These are phyloP conservation scores for Solanum pimpinellifolium DNA, from an alignment of 257 asterid species.

Conservation along the genomic window DNA sequence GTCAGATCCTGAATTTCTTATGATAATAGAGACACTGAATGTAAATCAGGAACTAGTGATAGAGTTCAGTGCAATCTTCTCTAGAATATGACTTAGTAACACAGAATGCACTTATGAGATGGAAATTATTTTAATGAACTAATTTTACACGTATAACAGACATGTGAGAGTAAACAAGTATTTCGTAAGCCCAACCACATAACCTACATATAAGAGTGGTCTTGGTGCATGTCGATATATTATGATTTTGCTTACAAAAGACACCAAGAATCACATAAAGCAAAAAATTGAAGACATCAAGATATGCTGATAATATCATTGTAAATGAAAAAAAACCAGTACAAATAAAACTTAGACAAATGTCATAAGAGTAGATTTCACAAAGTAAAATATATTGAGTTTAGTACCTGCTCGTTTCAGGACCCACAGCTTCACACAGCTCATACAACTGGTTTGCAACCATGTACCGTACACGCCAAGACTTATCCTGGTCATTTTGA, in stretches of 20 bases:
- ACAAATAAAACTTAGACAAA: not conserved
- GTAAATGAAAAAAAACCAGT: not conserved
- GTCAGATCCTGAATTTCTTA: not conserved
- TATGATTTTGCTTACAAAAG: not conserved
- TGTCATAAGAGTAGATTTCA: not conserved
- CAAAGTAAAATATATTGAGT: not conserved
- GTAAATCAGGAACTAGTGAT: not conserved
- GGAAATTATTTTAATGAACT: not conserved
- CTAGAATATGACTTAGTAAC: not conserved
- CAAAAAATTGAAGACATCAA: not conserved
- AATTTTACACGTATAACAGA: not conserved
- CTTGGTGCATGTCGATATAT: not conserved
- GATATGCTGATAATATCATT: not conserved
- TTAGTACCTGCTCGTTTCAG: constrained; percentile 70
- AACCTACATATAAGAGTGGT: not conserved
- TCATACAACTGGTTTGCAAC: constrained; percentile 95
- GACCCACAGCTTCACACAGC: constrained; percentile 96
- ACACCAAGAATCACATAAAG: not conserved
- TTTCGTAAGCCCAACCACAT: not conserved
- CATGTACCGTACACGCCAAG: constrained; percentile 99
- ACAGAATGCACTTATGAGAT: not conserved
- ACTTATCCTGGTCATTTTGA: constrained; percentile 61
- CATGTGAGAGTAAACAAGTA: not conserved
- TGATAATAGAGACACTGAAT: not conserved
- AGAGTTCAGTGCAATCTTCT: not conserved